A percentile compares a stretch with the other conserved stretches of the same genome.
Evolutionary conservation across 75 land plant species (phyloP).

Genomic region (Pinus taeda): DNA sequence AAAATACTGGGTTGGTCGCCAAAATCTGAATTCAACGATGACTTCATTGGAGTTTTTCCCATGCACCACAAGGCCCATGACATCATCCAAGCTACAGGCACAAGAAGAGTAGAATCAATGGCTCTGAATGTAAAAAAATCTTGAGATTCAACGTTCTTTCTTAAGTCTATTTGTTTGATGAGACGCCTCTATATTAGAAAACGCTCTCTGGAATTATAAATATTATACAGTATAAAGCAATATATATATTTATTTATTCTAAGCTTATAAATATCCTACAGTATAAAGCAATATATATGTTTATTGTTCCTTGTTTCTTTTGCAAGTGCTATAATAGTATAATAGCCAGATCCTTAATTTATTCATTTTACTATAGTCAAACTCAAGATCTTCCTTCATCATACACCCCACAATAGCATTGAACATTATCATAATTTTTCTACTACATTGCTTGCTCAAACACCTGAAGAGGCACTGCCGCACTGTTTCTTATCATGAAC

Average conservation of each 20-base stretch:
- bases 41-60: conserved; percentile 30
- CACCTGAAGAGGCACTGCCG: too few species aligned
- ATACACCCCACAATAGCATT: too few species aligned
- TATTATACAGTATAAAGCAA: neutral
- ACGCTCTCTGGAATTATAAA: neutral
- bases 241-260: neutral
- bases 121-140: neutral
- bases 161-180: neutral
- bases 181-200: neutral
- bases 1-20: conserved; percentile 43
- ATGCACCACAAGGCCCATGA: conserved; percentile 33
- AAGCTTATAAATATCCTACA: neutral
- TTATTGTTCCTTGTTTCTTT: neutral
- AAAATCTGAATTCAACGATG: conserved; percentile 34
- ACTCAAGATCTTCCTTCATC: too few species aligned
- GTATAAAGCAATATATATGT: neutral
- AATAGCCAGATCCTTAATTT: too few species aligned
- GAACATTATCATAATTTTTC: too few species aligned
- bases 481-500: too few species aligned
- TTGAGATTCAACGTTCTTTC: neutral
- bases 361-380: too few species aligned
- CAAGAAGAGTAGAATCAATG: conserved; percentile 1
- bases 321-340: too few species aligned
- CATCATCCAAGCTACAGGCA: conserved; percentile 39
- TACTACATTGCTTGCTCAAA: too few species aligned